phyloP scores from a whole-genome alignment of 805 yeast genomes.

The Schwanniomyces polymorphus region DNA sequence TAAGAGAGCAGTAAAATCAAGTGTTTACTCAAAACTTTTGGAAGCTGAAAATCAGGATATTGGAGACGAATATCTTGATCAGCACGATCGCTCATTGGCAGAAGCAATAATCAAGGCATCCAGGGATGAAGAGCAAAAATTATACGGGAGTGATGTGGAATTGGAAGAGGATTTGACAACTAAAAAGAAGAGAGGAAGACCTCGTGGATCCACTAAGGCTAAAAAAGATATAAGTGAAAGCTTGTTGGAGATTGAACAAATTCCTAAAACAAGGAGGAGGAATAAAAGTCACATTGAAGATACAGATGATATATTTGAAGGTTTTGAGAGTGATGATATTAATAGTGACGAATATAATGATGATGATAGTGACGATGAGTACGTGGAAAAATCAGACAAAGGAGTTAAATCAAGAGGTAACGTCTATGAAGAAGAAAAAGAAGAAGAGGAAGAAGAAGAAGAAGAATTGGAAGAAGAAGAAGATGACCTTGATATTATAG shows the following conservation, averaged over 20 bases:
- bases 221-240: not conserved
- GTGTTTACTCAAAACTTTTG: constrained; percentile 25
- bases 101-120: constrained; percentile 34
- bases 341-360: not conserved
- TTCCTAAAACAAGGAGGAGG: not conserved
- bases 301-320: not conserved
- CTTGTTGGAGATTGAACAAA: not conserved
- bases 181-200: not conserved
- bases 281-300: not conserved
- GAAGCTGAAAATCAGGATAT: constrained; percentile 34
- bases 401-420: constrained; percentile 29
- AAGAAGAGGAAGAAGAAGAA: not conserved
- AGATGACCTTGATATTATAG: not conserved
- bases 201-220: not conserved
- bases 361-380: constrained; percentile 3
- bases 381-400: constrained; percentile 4
- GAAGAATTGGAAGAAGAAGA: not conserved
- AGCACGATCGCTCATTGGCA: constrained; percentile 46
- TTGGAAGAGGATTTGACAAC: constrained; percentile 19
- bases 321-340: not conserved
- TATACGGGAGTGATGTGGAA: constrained; percentile 23
- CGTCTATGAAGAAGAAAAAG: constrained; percentile 4
- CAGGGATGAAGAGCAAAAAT: constrained; percentile 8
- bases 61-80: constrained; percentile 21
- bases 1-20: constrained; percentile 41